These are phyloP conservation scores for Ustanciosporium gigantosporum DNA, from an alignment of 1,284 basidiomycete genomes.

Conservation along the genomic window DNA sequence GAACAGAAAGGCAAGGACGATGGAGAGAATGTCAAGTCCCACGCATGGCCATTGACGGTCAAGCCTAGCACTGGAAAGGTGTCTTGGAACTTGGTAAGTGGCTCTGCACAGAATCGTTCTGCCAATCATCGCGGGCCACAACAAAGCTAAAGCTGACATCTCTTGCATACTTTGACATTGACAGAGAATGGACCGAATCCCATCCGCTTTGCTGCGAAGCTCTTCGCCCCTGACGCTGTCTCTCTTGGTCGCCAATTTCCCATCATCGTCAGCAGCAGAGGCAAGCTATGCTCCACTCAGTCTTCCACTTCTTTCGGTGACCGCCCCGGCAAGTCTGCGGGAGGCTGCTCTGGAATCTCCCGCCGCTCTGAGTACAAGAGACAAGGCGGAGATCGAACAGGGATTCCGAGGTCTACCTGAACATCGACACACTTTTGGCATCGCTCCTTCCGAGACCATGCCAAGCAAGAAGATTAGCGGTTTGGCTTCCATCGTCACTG, in stretches of 20 bases:
- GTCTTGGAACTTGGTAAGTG: constrained; percentile 40
- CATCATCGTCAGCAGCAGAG: constrained; percentile 14
- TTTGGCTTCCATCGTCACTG: constrained; percentile 33
- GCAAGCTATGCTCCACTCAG: constrained; percentile 23
- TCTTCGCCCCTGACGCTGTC: constrained; percentile 21
- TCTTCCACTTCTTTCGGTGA: constrained; percentile 20
- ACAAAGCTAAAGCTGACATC: too few relatives aligned
- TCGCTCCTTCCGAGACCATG: constrained; percentile 48
- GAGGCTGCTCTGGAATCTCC: constrained; percentile 7
- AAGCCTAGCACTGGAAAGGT: constrained; percentile 39
- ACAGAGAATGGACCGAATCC: constrained; percentile 37
- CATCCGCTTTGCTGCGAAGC: constrained; percentile 12
- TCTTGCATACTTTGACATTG: too few relatives aligned
- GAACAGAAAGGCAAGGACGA: constrained; percentile 1
- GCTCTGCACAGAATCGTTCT: background rate
- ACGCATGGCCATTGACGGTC: constrained; percentile 31
- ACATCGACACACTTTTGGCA: constrained; percentile 45
- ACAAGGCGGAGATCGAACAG: constrained; percentile 33
- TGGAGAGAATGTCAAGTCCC: constrained; percentile 2
- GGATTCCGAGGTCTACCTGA: constrained; percentile 32
- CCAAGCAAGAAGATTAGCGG: constrained; percentile 39
- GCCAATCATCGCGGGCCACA: background rate
- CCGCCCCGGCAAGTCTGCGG: constrained; percentile 7
- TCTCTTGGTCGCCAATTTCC: constrained; percentile 38
- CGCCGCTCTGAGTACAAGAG: constrained; percentile 4